Base-by-base conservation (phyloP, 2,329 filamentous ascomycete species). In the Aspergillus piperis region DNA sequence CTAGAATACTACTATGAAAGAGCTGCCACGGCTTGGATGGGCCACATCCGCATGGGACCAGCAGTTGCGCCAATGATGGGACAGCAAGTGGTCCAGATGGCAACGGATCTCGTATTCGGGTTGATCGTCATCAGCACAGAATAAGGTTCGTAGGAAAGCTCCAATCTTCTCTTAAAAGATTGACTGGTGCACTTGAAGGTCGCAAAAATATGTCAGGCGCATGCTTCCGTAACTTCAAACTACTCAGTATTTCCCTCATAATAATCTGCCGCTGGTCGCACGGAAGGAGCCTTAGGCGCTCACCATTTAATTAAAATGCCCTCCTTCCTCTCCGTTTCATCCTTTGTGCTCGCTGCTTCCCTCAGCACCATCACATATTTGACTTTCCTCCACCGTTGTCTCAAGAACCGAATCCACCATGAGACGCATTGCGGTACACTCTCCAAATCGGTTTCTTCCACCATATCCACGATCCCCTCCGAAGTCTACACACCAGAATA, bases 321-420 rank as follows among this genome's bases (percentile, higher is more conserved):
- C 10, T 19, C 41, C 5, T 13, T 32, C 6, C 17, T 55, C 38
- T 47, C 50, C 4, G 7, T 61, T 5, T 42, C 59, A 5, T 54
- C 60, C 8, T 48, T 52, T 2, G 15, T 56, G 3, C 21, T 62
- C 10, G 57, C 57, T 3, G 54, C 69, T 8, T 66, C 59, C 1
- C 66, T 60, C 5, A 80, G 61, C 2, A 80, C 70, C 62, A 59
- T 61, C 5, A 30, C 70, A 8, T 71, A 66, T 32, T 55, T 72
- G 48, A 69, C 69, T 58, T 51, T 65, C 8, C 60, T 65, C 49
- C 71, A 73, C 57, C 57, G 59, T 6, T 62, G 62, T 19, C 63
- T 73, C 15, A 62, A 66, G 17, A 56, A 67, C 15, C 64, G 68
- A n/a, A 60, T 73, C 49, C 55, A 62, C 5, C 69, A 72, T 54